Evolutionary conservation across 108 stramenopile genomes (phyloP), one percentile per base, ranked within the genome.

Genomic region (Parmales sp.): DNA sequence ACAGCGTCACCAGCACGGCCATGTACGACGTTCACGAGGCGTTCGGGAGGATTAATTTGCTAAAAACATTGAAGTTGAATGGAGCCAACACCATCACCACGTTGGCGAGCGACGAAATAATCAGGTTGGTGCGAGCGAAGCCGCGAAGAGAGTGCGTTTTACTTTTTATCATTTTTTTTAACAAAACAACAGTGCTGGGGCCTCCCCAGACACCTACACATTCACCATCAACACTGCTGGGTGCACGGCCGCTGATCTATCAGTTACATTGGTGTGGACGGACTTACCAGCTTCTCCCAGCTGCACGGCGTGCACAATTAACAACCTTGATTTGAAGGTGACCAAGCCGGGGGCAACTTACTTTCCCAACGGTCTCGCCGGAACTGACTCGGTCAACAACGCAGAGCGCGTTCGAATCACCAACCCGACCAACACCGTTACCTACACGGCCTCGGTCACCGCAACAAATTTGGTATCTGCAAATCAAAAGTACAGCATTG

Each of bases 251-350:
- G 3, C 4, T 34, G 54, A 60, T 16, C 18, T 60, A 1, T 66
- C 70, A 34, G 82, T 76, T 8, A 86, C 87, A 13, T 67, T 90
- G 51, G 75, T 71, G 20, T 90, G 88, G 88, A 74, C 71, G 63
- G 87, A 90, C 51, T 78, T 86, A 39, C 76, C 87, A 5, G 82
- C 73, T 22, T 50, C 68, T 13, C 44, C 67, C 25, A 60, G 68
- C n/a, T 86, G 86, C 37, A 45, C 70, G 18, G 64, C 65, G 28
- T 85, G 86, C 51, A 37, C 87, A 1, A 51, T 86, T 18, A 86
- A 90, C 69, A 85, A 90, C 68, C 50, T 90, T 39, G 89, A 90
- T 69, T 63, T 90, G 13, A 51, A 23, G 39, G 48, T 80, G 0
- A 34, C 54, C 25, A 51, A 41, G 23, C 78, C 75, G 31, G 60